Evolutionary conservation across 352 stramenopile species (phyloP).

Genomic region (Phytophthora crassamura): DNA sequence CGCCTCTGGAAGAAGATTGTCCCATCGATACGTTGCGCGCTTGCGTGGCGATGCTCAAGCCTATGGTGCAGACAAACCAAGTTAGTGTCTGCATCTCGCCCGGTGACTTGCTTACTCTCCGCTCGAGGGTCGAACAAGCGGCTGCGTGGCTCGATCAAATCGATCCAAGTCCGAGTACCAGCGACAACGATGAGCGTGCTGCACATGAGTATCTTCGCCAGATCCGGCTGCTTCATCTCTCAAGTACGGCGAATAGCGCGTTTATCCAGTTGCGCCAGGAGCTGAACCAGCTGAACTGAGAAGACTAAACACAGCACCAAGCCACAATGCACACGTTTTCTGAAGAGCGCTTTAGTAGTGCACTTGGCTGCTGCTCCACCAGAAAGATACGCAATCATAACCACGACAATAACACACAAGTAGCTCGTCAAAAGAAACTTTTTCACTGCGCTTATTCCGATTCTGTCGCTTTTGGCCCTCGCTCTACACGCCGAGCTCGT

Average conservation of each 20-base stretch:
- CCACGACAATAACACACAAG: conserved; percentile 18
- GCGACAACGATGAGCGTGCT: background rate
- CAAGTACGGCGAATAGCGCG: conserved; percentile 26
- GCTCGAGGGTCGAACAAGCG: conserved; percentile 21
- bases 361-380: conserved; percentile 6
- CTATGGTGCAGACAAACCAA: conserved; percentile 25
- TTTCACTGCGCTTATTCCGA: background rate
- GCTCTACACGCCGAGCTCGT: conserved; percentile 57
- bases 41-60: conserved; percentile 18
- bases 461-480: background rate
- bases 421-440: conserved; percentile 5
- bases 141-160: conserved; percentile 29
- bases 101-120: conserved; percentile 29
- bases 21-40: conserved; percentile 21
- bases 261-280: conserved; percentile 26
- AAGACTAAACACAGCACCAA: conserved; percentile 4
- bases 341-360: conserved; percentile 22
- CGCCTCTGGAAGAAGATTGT: background rate
- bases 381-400: conserved; percentile 20
- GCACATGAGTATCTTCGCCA: conserved; percentile 25
- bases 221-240: conserved; percentile 29
- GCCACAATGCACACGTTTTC: conserved; percentile 19
- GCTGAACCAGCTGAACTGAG: conserved; percentile 22
- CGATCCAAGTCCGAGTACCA: conserved; percentile 4
- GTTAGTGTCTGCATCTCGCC: conserved; percentile 30